A percentile compares a stretch with the other conserved stretches of the same genome.
Conservation (phyloP, 306 rosid genomes). For the Glycine soja region DNA sequence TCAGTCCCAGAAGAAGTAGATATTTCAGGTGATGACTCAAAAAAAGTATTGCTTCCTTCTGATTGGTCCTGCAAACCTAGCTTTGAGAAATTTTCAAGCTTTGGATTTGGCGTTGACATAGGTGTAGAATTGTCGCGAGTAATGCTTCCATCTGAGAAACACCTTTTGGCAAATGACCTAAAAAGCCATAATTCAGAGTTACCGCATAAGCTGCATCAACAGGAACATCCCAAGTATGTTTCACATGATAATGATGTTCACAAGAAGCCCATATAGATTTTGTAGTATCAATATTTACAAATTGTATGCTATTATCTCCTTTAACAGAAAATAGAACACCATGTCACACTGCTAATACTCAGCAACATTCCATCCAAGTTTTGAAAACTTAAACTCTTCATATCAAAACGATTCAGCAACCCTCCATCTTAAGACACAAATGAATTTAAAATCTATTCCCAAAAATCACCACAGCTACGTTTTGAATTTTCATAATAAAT, state of each 20-base stretch:
- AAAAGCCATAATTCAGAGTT: slow-evolving; percentile 22
- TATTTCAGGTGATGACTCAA: slow-evolving; percentile 71
- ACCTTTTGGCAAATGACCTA: slow-evolving; percentile 70
- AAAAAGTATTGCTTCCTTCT: slow-evolving; percentile 55
- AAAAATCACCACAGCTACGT: neutral
- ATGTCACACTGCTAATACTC: slow-evolving; percentile 22
- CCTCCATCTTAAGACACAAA: neutral
- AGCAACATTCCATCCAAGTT: slow-evolving; percentile 19
- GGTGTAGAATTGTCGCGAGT: slow-evolving; percentile 56
- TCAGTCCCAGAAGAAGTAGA: slow-evolving; percentile 64
- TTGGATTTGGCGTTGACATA: slow-evolving; percentile 49
- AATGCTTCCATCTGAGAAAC: slow-evolving; percentile 76
- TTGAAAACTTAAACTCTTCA: neutral
- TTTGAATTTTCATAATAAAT: slow-evolving; percentile 14
- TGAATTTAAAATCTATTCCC: slow-evolving; percentile 10
- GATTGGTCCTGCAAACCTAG: slow-evolving; percentile 50
- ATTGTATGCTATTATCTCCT: neutral
- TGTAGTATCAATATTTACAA: neutral
- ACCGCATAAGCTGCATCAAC: slow-evolving; percentile 29
- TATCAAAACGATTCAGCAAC: slow-evolving; percentile 16
- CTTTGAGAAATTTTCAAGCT: slow-evolving; percentile 52
- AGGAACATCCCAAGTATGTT: slow-evolving; percentile 3
- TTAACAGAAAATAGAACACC: slow-evolving; percentile 8
- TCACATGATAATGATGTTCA: neutral
- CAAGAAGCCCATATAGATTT: slow-evolving; percentile 28